Evolutionary conservation across 2,329 filamentous ascomycete genomes (phyloP).

Genomic region (Venturia asperata): DNA sequence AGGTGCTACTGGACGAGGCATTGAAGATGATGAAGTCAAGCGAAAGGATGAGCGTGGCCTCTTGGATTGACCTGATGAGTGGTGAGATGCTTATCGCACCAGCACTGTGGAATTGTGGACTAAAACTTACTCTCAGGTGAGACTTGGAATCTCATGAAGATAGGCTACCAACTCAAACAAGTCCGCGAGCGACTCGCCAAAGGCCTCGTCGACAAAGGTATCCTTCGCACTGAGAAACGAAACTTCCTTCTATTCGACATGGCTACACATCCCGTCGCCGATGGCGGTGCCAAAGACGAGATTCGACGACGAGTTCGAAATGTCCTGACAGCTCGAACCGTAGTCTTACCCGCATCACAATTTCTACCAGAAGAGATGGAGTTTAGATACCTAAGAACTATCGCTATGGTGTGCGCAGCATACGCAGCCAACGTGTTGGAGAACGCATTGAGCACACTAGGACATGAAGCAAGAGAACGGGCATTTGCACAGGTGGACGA

Average conservation of each 20-base stretch:
- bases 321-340: conserved; percentile 86
- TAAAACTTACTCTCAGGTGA: conserved; percentile 57
- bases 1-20: conserved; percentile 94
- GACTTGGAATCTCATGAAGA: conserved; percentile 99
- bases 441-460: conserved; percentile 89
- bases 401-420: conserved; percentile 94
- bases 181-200: conserved; percentile 96
- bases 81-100: conserved; percentile 49
- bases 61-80: conserved; percentile 98
- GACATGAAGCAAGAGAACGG: conserved; percentile 87
- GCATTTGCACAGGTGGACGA: conserved; percentile 97
- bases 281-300: conserved; percentile 95
- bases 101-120: conserved; percentile 18
- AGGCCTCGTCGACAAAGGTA: conserved; percentile 96
- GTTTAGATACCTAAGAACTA: conserved; percentile 84
- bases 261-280: conserved; percentile 95
- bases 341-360: conserved; percentile 77
- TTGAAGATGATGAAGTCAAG: conserved; percentile 99
- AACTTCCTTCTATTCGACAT: conserved; percentile 99
- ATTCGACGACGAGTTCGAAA: conserved; percentile 88
- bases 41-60: conserved; percentile 99
- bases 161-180: conserved; percentile 98
- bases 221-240: conserved; percentile 95
- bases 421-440: conserved; percentile 97
- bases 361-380: conserved; percentile 93